A percentile compares a stretch with the other conserved stretches of the same genome.
phyloP scores from a whole-genome alignment of 495 filamentous ascomycete species.

The Xylaria longipes region DNA sequence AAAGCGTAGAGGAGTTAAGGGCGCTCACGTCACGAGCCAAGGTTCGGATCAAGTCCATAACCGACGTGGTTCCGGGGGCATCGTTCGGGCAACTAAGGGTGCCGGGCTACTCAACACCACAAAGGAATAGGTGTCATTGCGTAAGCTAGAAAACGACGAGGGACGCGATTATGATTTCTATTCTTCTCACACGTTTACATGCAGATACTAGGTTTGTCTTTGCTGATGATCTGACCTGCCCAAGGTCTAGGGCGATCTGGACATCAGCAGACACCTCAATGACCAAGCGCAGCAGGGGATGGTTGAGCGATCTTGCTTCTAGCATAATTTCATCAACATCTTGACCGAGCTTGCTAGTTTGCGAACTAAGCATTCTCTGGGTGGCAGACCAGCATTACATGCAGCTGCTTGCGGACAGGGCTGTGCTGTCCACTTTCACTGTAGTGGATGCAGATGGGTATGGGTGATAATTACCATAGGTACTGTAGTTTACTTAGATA shows the following conservation, averaged over 20 bases:
- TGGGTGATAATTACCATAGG: conserved; percentile 1
- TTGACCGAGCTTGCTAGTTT: not conserved
- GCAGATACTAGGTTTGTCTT: not conserved
- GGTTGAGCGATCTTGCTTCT: not conserved
- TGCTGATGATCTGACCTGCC: conserved; percentile 8
- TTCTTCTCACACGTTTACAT: conserved; percentile 33
- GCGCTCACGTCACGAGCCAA: conserved; percentile 44
- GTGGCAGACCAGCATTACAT: conserved; percentile 16
- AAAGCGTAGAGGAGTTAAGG: conserved; percentile 40
- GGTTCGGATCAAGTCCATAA: conserved; percentile 49
- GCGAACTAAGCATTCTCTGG: not conserved
- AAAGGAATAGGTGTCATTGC: not conserved
- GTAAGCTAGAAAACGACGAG: conserved; percentile 1
- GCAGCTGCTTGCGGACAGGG: conserved; percentile 5
- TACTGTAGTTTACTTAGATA: not conserved
- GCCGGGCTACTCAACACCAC: not conserved
- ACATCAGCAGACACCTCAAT: not conserved
- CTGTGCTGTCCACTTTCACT: not conserved
- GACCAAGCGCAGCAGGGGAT: not conserved
- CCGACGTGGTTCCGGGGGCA: conserved; percentile 37
- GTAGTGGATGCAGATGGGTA: not conserved
- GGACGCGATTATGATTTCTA: not conserved
- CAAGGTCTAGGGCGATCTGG: conserved; percentile 10
- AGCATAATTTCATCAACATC: not conserved
- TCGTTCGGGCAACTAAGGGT: conserved; percentile 45